These are phyloP conservation scores for Chimonanthus salicifolius DNA, from an alignment of 164 flowering plant genomes.

Conservation along the genomic window DNA sequence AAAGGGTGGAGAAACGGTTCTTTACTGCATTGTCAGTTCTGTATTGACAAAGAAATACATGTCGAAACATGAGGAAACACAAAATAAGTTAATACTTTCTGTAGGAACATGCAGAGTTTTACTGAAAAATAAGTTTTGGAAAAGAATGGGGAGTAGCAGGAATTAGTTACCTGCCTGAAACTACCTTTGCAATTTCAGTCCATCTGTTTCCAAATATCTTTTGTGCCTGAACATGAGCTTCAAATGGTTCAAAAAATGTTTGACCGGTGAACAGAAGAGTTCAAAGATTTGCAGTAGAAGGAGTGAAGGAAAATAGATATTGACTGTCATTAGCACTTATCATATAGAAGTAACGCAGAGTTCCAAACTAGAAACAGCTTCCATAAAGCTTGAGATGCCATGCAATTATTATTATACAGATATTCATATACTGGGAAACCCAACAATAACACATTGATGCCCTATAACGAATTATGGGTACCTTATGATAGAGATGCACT, in stretches of 20 bases:
- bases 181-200: slow-evolving; percentile 99
- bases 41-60: slow-evolving; percentile 15
- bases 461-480: not conserved
- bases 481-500: not conserved
- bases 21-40: slow-evolving; percentile 99
- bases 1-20: slow-evolving; percentile 84
- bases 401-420: not conserved
- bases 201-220: slow-evolving; percentile 90
- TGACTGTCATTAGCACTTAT: not conserved
- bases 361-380: not conserved
- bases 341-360: not conserved
- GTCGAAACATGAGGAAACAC: not conserved
- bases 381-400: not conserved
- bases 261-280: not conserved
- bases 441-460: not conserved
- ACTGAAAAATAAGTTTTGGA: not conserved
- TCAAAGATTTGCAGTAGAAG: not conserved
- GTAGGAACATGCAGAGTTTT: not conserved
- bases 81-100: not conserved
- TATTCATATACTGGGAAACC: not conserved
- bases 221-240: slow-evolving; percentile 66
- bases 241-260: not conserved
- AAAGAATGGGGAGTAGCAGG: not conserved
- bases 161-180: slow-evolving; percentile 79
- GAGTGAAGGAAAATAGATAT: not conserved